Conservation (phyloP, 768 basidiomycete species). For the Phanerochaete sordida region DNA sequence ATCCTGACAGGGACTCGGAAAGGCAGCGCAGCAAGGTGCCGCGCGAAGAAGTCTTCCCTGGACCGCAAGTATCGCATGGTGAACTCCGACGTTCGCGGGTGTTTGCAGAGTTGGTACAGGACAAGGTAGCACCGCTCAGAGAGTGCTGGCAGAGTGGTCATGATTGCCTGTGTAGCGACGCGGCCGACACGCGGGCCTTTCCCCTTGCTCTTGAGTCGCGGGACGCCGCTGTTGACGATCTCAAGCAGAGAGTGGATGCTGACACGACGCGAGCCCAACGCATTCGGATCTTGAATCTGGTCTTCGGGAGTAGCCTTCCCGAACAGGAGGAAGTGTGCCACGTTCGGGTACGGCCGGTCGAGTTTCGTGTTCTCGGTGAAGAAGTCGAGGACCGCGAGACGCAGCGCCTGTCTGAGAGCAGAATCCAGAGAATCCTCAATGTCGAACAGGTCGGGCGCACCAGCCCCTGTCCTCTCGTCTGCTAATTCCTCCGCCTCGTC, state of each 20-base stretch:
- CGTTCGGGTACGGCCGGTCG: constrained; percentile 66
- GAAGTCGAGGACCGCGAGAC: constrained; percentile 76
- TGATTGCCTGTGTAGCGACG: constrained; percentile 48
- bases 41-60: constrained; percentile 83
- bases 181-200: constrained; percentile 21
- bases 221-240: constrained; percentile 69
- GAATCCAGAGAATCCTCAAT: constrained; percentile 41
- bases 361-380: constrained; percentile 73
- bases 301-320: constrained; percentile 57
- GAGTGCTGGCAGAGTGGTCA: constrained; percentile 63
- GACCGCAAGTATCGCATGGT: constrained; percentile 85
- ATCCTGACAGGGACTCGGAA: constrained; percentile 51
- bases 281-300: constrained; percentile 75
- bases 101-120: constrained; percentile 83
- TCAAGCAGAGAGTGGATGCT: constrained; percentile 82
- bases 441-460: constrained; percentile 55
- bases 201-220: constrained; percentile 47
- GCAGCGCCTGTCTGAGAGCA: constrained; percentile 49
- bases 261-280: constrained; percentile 63
- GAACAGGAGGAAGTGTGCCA: constrained; percentile 86
- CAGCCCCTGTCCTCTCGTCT: constrained; percentile 69
- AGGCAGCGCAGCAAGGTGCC: constrained; percentile 79
- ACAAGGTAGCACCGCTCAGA: constrained; percentile 86
- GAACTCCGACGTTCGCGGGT: constrained; percentile 76
- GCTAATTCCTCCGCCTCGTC: constrained; percentile 54